Conservation (phyloP, 257 asterid species). For the Coffea canephora region DNA sequence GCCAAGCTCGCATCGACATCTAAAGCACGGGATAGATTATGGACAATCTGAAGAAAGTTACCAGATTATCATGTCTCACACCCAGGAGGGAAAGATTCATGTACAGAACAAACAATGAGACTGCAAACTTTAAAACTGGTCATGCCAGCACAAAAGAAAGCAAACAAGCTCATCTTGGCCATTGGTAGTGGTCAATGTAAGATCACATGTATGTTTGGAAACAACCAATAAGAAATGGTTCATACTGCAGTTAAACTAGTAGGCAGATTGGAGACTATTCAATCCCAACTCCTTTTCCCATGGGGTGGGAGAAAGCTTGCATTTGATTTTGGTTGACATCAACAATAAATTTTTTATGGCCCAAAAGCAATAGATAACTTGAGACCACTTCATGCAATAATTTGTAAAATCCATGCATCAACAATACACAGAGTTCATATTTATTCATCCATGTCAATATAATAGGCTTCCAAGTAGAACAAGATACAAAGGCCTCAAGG, state of each 20-base stretch:
- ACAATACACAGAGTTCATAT: not conserved
- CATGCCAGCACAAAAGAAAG: not conserved
- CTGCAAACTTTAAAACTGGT: not conserved
- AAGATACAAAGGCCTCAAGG: not conserved
- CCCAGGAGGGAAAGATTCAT: not conserved
- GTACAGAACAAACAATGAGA: not conserved
- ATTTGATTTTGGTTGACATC: no score
- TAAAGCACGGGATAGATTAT: conserved; percentile 74
- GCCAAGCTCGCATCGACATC: conserved; percentile 78
- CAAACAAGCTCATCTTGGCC: not conserved
- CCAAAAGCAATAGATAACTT: not conserved
- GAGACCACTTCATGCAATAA: not conserved
- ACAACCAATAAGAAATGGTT: not conserved
- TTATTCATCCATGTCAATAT: not conserved
- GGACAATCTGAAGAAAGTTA: conserved; percentile 54
- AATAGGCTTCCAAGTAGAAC: not conserved
- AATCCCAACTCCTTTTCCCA: not conserved
- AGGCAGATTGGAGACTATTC: not conserved
- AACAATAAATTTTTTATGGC: no score
- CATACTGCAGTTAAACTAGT: not conserved
- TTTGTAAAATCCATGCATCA: not conserved
- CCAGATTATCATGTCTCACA: not conserved
- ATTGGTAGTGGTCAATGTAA: not conserved
- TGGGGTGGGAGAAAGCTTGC: not conserved
- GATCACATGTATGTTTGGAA: not conserved